These are phyloP conservation scores for Cinchona pubescens DNA, from an alignment of 257 asterid genomes.

Conservation along the genomic window DNA sequence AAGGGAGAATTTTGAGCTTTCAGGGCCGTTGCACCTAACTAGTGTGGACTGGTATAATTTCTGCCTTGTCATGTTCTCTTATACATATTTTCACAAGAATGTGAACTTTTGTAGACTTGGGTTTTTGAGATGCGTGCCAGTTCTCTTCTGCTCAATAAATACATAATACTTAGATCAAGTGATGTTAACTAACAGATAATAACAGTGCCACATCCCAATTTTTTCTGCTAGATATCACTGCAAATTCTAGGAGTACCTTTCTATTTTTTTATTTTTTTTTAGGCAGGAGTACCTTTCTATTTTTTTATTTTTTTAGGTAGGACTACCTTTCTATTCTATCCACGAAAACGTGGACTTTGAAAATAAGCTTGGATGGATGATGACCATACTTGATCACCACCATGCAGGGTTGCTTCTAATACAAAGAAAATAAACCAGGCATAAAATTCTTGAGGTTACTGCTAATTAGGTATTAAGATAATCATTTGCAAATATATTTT, in stretches of 20 bases:
- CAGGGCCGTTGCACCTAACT: constrained; percentile 76
- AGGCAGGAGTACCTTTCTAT: too few species aligned
- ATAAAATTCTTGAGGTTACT: not conserved
- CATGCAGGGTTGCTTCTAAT: too few species aligned
- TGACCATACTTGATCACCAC: not conserved
- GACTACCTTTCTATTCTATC: not conserved
- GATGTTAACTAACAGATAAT: not conserved
- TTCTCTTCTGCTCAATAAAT: not conserved
- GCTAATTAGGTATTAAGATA: not conserved
- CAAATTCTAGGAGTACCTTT: too few species aligned
- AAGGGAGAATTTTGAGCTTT: constrained; percentile 56
- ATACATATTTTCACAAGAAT: not conserved
- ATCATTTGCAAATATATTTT: not conserved
- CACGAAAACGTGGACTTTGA: not conserved
- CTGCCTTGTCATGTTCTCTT: not conserved
- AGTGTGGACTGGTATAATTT: constrained; percentile 64
- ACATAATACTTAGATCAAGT: not conserved
- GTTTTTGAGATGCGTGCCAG: not conserved
- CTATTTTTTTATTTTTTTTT: too few species aligned
- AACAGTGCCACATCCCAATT: not conserved
- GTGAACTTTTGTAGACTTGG: not conserved
- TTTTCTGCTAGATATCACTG: not conserved
- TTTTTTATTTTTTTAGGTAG: too few species aligned
- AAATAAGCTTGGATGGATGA: not conserved
- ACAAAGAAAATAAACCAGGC: not conserved